Percentiles rank a stretch among this genome's conserved stretches.
Conservation (phyloP, 768 basidiomycete species). For the Naganishia kalamii region DNA sequence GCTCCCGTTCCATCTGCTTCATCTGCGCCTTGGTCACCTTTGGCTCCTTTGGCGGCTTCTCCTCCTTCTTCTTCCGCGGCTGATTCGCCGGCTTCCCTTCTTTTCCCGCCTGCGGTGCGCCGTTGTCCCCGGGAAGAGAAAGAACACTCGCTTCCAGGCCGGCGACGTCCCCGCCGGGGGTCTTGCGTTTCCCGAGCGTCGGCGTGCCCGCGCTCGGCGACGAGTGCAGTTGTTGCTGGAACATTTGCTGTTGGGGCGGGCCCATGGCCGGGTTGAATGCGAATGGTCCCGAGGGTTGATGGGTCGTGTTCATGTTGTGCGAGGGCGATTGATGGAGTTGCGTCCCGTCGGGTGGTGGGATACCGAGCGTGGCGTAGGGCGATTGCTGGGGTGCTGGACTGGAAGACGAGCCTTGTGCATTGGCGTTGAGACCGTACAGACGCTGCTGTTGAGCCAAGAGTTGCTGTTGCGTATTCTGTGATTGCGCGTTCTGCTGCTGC, state of each 20-base stretch:
- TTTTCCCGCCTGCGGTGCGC: neutral
- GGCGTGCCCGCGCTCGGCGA: neutral
- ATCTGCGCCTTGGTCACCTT: neutral
- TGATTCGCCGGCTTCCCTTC: conserved; percentile 3
- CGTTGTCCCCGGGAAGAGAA: neutral
- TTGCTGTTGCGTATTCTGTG: conserved; percentile 25
- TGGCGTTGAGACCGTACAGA: too few species aligned
- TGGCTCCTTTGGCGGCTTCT: neutral
- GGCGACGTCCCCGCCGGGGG: conserved; percentile 2
- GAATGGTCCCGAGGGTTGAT: conserved; percentile 18
- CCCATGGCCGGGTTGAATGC: neutral
- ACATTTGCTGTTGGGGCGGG: conserved; percentile 14
- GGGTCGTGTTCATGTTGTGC: conserved; percentile 29
- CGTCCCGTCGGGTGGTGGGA: neutral
- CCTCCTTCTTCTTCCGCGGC: conserved; percentile 11
- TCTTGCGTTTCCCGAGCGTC: neutral
- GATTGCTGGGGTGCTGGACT: neutral
- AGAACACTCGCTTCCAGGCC: neutral
- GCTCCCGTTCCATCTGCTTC: neutral
- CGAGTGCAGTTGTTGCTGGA: conserved; percentile 15
- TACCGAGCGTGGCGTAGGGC: neutral
- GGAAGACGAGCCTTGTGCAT: neutral
- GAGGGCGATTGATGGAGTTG: conserved; percentile 25
- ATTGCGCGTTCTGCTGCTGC: conserved; percentile 24
- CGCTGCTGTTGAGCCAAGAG: neutral